Evolutionary conservation across 73 alveolate species (phyloP).

Genomic region (Stentor coeruleus): DNA sequence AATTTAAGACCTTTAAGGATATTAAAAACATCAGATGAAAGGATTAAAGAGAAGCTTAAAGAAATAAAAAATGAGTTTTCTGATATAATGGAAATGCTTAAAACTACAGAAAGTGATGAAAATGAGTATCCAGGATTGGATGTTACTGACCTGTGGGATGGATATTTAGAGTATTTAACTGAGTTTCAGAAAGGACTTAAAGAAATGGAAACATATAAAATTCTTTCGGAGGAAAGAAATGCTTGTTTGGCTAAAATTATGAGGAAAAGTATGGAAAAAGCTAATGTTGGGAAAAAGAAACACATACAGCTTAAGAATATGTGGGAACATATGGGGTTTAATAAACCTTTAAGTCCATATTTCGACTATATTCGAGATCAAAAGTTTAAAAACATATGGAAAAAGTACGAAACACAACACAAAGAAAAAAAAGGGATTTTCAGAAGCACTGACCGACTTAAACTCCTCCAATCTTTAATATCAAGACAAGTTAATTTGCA

Average conservation of each 20-base stretch:
- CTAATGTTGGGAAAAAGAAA: not conserved
- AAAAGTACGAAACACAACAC: not conserved
- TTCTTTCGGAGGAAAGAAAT: not conserved
- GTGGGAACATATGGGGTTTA: not conserved
- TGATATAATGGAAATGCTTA: not conserved
- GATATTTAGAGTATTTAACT: not conserved
- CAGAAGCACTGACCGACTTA: not conserved
- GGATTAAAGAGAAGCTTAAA: not conserved
- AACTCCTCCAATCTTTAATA: not conserved
- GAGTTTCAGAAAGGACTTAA: not conserved
- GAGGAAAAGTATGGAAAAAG: constrained; percentile 1
- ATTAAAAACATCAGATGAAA: not conserved
- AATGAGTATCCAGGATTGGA: not conserved
- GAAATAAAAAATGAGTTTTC: not conserved
- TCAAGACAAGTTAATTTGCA: constrained; percentile 3
- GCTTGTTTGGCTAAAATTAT: not conserved
- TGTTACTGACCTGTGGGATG: not conserved
- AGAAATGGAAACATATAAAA: not conserved
- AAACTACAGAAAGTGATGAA: not conserved
- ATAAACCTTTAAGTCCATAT: constrained; percentile 13
- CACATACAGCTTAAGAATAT: not conserved
- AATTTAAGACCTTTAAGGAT: constrained; percentile 34
- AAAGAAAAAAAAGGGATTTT: not conserved
- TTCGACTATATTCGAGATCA: not conserved
- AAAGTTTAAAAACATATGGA: not conserved